Evolutionary conservation across 352 stramenopile species (phyloP), one percentile per base, ranked within the genome.

Genomic region (Phytophthora brassicae): DNA sequence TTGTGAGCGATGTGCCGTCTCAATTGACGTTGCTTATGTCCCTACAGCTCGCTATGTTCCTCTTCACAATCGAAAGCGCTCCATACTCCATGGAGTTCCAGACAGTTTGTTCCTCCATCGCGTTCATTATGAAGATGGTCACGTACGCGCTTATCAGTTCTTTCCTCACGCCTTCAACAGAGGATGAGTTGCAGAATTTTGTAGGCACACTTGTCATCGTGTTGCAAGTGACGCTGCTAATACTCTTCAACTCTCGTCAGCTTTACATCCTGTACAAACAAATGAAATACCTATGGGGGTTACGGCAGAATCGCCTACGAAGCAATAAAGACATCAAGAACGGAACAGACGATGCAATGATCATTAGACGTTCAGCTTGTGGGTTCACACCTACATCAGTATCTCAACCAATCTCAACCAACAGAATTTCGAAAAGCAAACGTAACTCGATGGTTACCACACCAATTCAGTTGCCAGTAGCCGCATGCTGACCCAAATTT

Each of bases 111-210:
- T 82, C 82, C 23, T 79, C 79, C 14, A 81, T 74, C 6, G 82
- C 82, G 14, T 91, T 89, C 56, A 54, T 91, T n/a, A 87, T 91
- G 76, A 91, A 91, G 63, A 91, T 91, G 76, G 63, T 89, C 52
- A 91, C 82, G 36, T 91, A 91, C 59, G 82, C 79, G 36, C 76
- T 91, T n/a, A 89, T 91, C 65, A 88, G 75, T 29, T 84, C 74
- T 31, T 91, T 91, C 47, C 62, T 91, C n/a, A 88, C 78, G 14
- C 63, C 75, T 19, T 73, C 72, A 12, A 79, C 74, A 13, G 68
- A 87, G 6, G 58, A 50, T n/a, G 53, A 54, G 4, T 59, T 89
- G 43, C 78, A 82, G 24, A 63, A 88, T 26, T 80, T 87, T 20
- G 70, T 88, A 11, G 79, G 70, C 20, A 89, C 80, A 49, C 68